Evolutionary conservation across 1,284 basidiomycete species (phyloP), one percentile per base, ranked within the genome.

Genomic region (Leccinum pachyderme): DNA sequence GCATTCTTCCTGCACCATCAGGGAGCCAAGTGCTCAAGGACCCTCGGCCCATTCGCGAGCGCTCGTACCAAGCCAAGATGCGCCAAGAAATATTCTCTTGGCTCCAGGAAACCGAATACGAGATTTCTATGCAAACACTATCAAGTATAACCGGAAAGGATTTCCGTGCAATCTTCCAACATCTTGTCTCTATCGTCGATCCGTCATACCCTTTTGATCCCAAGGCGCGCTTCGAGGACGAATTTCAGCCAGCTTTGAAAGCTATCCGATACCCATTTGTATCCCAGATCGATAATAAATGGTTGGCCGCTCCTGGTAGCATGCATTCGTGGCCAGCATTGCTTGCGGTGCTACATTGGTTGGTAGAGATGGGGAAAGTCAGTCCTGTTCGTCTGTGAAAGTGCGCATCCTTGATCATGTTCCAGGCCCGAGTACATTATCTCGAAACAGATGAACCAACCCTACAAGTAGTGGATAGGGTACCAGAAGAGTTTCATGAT

Each of bases 261-360:
- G 83, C 86, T 7, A 72, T 93, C 51, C 78, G 80, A 58, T 96
- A 95, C 70, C 91, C 93, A 0, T 89, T 83, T 55, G 77, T 84
- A 7, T 80, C 86, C 49, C 77, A 82, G 52, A 79, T 95, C 7
- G 88, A 92, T 61, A 83, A 84, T 51, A 93, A 90, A 57, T 91
- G 88, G 78, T 72, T 96, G n/a, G 84, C 84, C 4, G 87, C 92
- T 2, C 89, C 92, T 0, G 92, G 90, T 0, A 88, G 86, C 56
- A 86, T 88, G 75, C 88, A 91, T 69, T 85, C 87, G 15, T 95
- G 93, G 94, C 90, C 91, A 0, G 75, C 81, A 13, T 69, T 95
- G 15, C 74, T 95, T 15, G 93, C 89, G 22, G 88, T 91, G 66
- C 68, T 96, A 47, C 88, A 93, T 69, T 96, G 93, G 94, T 74